These are phyloP conservation scores for Zopfia rhizophila DNA, from an alignment of 2,329 filamentous ascomycete genomes.

Conservation along the genomic window DNA sequence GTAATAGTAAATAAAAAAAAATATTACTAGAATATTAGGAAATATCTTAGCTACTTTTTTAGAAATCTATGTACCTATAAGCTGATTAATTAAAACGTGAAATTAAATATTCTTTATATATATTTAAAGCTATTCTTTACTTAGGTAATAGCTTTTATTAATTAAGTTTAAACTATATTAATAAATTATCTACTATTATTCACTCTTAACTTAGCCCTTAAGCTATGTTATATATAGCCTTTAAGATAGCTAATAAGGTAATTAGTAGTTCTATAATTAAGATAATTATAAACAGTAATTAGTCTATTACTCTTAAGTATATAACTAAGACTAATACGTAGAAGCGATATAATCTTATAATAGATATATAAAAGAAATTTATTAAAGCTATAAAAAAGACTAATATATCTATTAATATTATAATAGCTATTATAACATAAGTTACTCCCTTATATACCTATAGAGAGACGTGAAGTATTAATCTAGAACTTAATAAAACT, in stretches of 20 bases:
- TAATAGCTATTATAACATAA: constrained; percentile 11
- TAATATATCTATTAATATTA: constrained; percentile 6
- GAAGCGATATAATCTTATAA: constrained; percentile 7
- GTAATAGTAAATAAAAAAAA: constrained; percentile 1
- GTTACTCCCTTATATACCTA: constrained; percentile 7
- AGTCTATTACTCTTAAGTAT: constrained; percentile 7
- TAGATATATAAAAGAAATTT: constrained; percentile 9
- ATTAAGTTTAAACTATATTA: constrained; percentile 7
- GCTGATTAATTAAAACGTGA: constrained; percentile 2
- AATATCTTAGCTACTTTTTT: constrained; percentile 1
- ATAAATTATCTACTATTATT: constrained; percentile 1
- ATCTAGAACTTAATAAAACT: constrained; percentile 4
- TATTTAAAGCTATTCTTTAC: constrained; percentile 11
- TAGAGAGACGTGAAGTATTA: constrained; percentile 3
- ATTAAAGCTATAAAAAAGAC: constrained; percentile 10
- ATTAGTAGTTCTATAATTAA: constrained; percentile 6
- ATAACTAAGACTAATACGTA: constrained; percentile 9
- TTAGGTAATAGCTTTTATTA: constrained; percentile 8
- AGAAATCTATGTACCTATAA: constrained; percentile 1
- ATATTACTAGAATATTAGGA: constrained; percentile 1
- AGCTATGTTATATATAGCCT: constrained; percentile 4
- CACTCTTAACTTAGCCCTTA: no score
- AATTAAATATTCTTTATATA: constrained; percentile 7
- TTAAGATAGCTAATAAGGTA: constrained; percentile 3
- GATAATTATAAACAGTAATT: constrained; percentile 8